Base-by-base conservation (phyloP, 1,284 basidiomycete species). In the Cutaneotrichosporon cyanovorans region DNA sequence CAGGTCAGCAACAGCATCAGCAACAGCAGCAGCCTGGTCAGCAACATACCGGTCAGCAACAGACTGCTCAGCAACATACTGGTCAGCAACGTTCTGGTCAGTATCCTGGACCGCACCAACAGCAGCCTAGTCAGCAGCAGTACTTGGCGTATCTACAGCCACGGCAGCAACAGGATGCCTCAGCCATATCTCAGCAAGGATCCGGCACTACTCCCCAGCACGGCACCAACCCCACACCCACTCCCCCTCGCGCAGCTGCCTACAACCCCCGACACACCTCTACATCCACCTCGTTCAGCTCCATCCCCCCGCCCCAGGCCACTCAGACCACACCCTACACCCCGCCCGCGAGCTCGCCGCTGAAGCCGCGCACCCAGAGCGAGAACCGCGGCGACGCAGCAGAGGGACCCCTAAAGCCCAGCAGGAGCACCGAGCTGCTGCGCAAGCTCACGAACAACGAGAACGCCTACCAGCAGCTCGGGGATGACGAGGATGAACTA, bases 401-500 rank as follows among this genome's bases (percentile, higher is more conserved):
- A 28, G 25, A 12, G 8, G 12, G 12, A 12, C 22, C 32, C 7
- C 18, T 50, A 22, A 31, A 40, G n/a, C 40, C 41, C 10, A 42
- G 40, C 16, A 46, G 30, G 44, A 46, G 44, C 31, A 34, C 40
- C 23, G 48, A 50, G 44, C 30, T 50, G 25, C 32, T 50, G 2
- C 48, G 44, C 25, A 45, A 45, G 9, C 23, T 50, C 19, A 28
- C 25, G 7, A 18, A 37, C 30, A 33, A 34, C 21, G 19, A 35
- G 14, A 37, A 46, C 2, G 36, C 35, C 9, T 34, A 45, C 22
- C 43, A 46, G 25, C 22, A 22, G 20, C 12, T 41, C 16, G 31
- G 30, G 11, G 37, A 39, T 20, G 37, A 31, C n/a, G 42, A 43
- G 2, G 47, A 48, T 22, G 40, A 42, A 4, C n/a, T n/a, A n/a